A percentile compares a stretch with the other conserved stretches of the same genome.
These are phyloP conservation scores for Starmerella floricola DNA, from an alignment of 805 yeast genomes.

Conservation along the genomic window DNA sequence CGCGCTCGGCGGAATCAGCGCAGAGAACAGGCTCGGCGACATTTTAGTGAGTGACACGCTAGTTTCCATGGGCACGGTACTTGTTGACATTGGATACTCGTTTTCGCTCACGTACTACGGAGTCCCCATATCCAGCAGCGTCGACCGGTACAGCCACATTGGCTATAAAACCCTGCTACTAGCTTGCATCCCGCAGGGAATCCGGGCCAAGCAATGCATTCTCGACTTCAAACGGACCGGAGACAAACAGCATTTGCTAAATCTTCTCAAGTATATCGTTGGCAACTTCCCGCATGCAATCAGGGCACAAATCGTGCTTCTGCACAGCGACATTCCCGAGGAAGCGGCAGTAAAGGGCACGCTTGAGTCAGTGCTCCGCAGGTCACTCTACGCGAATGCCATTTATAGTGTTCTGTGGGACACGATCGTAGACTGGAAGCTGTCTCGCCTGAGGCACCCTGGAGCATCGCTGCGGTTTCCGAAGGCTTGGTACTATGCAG, in stretches of 20 bases:
- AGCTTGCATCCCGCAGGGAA: constrained; percentile 47
- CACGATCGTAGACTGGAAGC: constrained; percentile 68
- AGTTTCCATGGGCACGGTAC: constrained; percentile 65
- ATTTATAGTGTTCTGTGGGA: constrained; percentile 83
- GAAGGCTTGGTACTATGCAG: constrained; percentile 38
- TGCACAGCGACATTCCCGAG: constrained; percentile 6
- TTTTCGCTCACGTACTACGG: constrained; percentile 36
- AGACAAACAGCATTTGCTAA: constrained; percentile 48
- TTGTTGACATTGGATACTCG: constrained; percentile 55
- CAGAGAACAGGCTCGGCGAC: constrained; percentile 54
- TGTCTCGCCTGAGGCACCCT: constrained; percentile 4
- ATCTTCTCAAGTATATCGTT: constrained; percentile 53
- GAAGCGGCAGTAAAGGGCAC: not conserved
- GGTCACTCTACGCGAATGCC: constrained; percentile 50
- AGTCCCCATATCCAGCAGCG: constrained; percentile 7
- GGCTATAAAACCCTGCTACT: constrained; percentile 25
- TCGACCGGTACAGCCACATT: constrained; percentile 8
- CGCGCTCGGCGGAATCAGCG: constrained; percentile 46
- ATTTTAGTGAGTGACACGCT: constrained; percentile 73
- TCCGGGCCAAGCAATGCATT: constrained; percentile 73
- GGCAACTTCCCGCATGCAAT: constrained; percentile 18
- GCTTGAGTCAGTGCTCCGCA: constrained; percentile 23
- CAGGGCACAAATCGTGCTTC: constrained; percentile 15
- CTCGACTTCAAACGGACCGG: constrained; percentile 47
- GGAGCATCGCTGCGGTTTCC: constrained; percentile 34